phyloP scores from a whole-genome alignment of 2,329 filamentous ascomycete genomes.

The Hyphodiscus sp. region DNA sequence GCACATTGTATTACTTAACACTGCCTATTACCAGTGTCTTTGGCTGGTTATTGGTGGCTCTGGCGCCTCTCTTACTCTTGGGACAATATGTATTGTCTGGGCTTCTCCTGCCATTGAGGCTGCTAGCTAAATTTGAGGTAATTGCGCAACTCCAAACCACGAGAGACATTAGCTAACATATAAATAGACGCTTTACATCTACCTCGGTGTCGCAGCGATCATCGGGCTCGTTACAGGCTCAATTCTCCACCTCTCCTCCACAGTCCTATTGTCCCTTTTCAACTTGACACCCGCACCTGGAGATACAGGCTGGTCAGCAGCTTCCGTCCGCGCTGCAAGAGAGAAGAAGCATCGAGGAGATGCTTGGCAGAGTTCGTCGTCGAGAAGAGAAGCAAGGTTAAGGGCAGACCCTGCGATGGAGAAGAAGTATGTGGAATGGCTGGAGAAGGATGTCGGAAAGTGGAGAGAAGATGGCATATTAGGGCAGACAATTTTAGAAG shows the following conservation, averaged over 20 bases:
- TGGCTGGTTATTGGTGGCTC: constrained; percentile 12
- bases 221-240: constrained; percentile 61
- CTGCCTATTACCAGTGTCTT: constrained; percentile 19
- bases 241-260: constrained; percentile 50
- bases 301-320: constrained; percentile 17
- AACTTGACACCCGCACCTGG: constrained; percentile 31
- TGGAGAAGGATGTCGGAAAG: constrained; percentile 21
- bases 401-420: constrained; percentile 12
- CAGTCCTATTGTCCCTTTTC: constrained; percentile 45
- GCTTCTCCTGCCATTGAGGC: constrained; percentile 21
- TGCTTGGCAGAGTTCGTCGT: constrained; percentile 16
- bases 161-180: not conserved
- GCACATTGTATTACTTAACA: constrained; percentile 18
- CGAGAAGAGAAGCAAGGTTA: constrained; percentile 9
- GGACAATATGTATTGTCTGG: constrained; percentile 15
- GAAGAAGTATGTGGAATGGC: constrained; percentile 25
- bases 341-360: constrained; percentile 23
- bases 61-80: constrained; percentile 25
- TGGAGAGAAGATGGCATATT: constrained; percentile 38
- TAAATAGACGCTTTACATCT: constrained; percentile 37
- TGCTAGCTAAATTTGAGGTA: constrained; percentile 28
- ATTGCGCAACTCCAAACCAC: not conserved
- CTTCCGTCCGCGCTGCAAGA: constrained; percentile 19
- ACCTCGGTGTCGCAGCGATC: constrained; percentile 58
- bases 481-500: constrained; percentile 64